Percentiles rank a stretch among this genome's conserved stretches.
These are phyloP conservation scores for Colletotrichum truncatum DNA, from an alignment of 2,329 filamentous ascomycete genomes.

Conservation along the genomic window DNA sequence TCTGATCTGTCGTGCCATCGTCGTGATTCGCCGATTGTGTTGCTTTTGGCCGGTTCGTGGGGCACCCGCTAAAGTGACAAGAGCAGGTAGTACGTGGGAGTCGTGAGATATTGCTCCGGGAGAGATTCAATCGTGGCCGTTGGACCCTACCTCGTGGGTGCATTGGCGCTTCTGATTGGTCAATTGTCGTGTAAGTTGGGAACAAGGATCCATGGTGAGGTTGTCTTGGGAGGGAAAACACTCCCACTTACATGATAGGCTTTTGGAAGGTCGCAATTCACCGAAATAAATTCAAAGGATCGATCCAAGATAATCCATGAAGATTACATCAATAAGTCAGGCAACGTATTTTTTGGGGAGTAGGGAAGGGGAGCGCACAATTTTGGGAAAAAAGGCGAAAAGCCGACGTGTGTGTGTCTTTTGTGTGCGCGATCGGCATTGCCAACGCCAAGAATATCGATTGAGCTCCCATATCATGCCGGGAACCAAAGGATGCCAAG, in stretches of 20 bases:
- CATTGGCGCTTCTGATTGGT: conserved; percentile 15
- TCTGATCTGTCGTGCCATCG: neutral
- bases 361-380: neutral
- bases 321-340: neutral
- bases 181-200: neutral
- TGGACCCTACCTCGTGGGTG: conserved; percentile 21
- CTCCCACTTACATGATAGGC: conserved; percentile 3
- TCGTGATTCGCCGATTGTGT: conserved; percentile 14
- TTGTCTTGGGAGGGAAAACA: neutral
- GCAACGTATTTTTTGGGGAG: neutral
- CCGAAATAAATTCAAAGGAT: neutral
- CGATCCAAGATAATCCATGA: neutral
- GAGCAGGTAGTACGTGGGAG: neutral
- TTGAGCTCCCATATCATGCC: neutral
- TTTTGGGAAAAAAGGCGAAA: neutral
- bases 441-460: conserved; percentile 1
- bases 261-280: neutral
- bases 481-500: neutral
- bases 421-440: neutral
- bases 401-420: neutral
- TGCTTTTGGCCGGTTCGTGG: conserved; percentile 2
- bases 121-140: neutral
- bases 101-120: conserved; percentile 1
- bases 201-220: conserved; percentile 5
- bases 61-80: neutral